Base-by-base conservation (phyloP, 2,329 filamentous ascomycete genomes). In the Triangularia verruculosa region DNA sequence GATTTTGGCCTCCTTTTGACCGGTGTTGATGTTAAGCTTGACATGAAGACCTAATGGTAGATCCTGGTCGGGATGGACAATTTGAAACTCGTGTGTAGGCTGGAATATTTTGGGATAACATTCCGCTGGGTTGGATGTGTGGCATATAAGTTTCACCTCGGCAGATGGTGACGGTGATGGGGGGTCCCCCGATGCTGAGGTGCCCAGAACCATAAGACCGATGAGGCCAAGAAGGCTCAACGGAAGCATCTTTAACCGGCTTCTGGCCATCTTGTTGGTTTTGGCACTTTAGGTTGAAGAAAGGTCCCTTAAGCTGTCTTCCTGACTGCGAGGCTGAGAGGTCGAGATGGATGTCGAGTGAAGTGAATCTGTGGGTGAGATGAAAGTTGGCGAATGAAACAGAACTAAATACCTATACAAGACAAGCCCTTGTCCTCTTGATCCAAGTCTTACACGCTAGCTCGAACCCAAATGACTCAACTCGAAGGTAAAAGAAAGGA, bases 41-140 rank as follows among this genome's bases (percentile, higher is more conserved):
- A 90, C 81, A 72, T 91, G 88, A 4, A 91, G 80, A 5, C 88
- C 88, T 0, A 80, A 75, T 1, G 88, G 88, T 3, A 91, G 72
- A 39, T 89, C 83, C 73, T 91, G 88, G 68, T 89, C 88, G 34
- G 85, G 80, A 64, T 80, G 85, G 47, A 91, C 80, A 7, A 76
- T 71, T 72, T 89, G 86, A 67, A 90, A 91, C 62, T 89, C 81
- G 56, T 87, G 76, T 1, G 87, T 90, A 1, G 88, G 79, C 61
- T 83, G 78, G 65, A 91, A 91, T 1, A 88, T 66, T 56, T 80
- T 82, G 1, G 88, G 86, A 68, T 91, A 91, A 74, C 88, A 91
- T 63, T 89, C 87, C 54, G 80, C 74, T 0, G 80, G 77, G 69
- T 88, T 80, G 56, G 81, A 77, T 51, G 84, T 85, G 72, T 88